phyloP scores from a whole-genome alignment of 164 flowering plant species.

The Amborella trichopoda region DNA sequence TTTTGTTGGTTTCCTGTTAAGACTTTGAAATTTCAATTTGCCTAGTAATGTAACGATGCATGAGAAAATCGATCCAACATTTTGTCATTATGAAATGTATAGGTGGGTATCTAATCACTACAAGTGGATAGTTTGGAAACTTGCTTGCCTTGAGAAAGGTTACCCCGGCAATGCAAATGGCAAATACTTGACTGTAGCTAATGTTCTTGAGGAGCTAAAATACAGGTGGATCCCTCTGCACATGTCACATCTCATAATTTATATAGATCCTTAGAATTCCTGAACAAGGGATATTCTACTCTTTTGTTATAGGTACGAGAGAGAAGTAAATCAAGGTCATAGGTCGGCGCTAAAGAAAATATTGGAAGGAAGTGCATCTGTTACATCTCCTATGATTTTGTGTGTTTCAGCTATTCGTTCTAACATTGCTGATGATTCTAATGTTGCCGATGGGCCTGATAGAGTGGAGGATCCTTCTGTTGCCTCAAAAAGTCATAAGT shows the following conservation, averaged over 20 bases:
- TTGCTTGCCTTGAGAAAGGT: conserved; percentile 77
- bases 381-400: conserved; percentile 65
- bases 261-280: too few species aligned
- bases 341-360: conserved; percentile 83
- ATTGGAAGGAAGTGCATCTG: conserved; percentile 75
- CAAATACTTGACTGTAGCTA: conserved; percentile 51
- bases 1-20: not conserved
- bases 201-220: conserved; percentile 85
- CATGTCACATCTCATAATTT: too few species aligned
- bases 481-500: too few species aligned
- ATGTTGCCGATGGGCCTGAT: conserved; percentile 4
- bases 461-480: not conserved
- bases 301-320: conserved; percentile 59
- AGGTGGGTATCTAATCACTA: conserved; percentile 96
- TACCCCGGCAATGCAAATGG: conserved; percentile 38
- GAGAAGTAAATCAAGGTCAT: conserved; percentile 91
- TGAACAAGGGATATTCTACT: too few species aligned
- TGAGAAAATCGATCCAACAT: conserved; percentile 1
- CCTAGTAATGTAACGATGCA: too few species aligned
- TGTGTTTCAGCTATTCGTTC: conserved; percentile 62
- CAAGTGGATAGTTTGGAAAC: conserved; percentile 98
- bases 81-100: too few species aligned
- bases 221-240: conserved; percentile 59
- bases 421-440: too few species aligned
- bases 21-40: not conserved